Base-by-base conservation (phyloP, 331 rosid genomes). In the Quercus lobata region DNA sequence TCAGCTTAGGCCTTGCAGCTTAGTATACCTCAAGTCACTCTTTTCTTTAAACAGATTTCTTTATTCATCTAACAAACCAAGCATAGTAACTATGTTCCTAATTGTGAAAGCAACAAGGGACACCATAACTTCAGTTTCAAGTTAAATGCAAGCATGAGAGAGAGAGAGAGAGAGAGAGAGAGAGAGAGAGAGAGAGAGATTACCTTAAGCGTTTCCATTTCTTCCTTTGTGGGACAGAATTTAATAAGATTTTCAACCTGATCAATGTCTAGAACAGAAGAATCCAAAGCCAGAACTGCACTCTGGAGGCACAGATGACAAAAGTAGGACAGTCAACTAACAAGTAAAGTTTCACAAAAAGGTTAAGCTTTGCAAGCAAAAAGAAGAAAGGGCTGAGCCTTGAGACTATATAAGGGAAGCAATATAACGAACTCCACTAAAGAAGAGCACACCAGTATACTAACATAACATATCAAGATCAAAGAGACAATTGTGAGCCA, bases 181-280 rank as follows among this genome's bases (percentile, higher is more conserved):
- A n/a, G n/a, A n/a, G n/a, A n/a, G n/a, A n/a, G 56, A 55, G 83
- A 68, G 83, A 68, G 57, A 65, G 72, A 72, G 76, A 24, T 70
- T 83, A 93, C 99, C 97, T 90, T 93, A 73, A 95, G 79, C 27
- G 89, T 85, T 82, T 95, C 99, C 97, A 95, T 95, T 83, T 95
- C 97, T 87, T 95, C 99, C 82, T 93, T 93, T 41, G 96, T 89
- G 54, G 99, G 99, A 81, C 97, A 92, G 86, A 95, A 95, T 79
- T 91, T 93, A 79, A 95, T 95, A 82, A 95, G 97, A 88, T 95
- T 95, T 87, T 95, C 98, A 77, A 93, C 98, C 87, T 91, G 97
- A 81, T 93, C 98, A 93, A 93, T 93, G 87, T 93, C 98, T 60
- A 93, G 90, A 69, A 88, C 87, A 71, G 89, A 76, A 88, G 98